Base-by-base conservation (phyloP, 768 basidiomycete species). In the Amanita fuliginea region DNA sequence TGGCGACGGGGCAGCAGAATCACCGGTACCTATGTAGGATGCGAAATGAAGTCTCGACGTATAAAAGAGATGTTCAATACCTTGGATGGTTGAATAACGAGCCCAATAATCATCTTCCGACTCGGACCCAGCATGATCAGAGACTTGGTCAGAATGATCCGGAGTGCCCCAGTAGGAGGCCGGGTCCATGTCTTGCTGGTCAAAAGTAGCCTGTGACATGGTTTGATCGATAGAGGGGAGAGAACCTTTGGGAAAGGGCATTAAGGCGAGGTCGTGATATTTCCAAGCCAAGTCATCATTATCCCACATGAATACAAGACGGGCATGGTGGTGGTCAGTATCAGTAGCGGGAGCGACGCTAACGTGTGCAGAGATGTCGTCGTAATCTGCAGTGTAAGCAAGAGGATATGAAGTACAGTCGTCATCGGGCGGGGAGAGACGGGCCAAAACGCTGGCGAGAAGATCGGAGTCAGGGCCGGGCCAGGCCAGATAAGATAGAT, bases 41-140 rank as follows among this genome's bases (percentile, higher is more conserved):
- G 11, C 13, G 13, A 16, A 18, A 47, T n/a, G 33, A 33, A 18
- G 11, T 34, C 8, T 42, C 48, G 4, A 26, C 24, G 24, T 21
- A 28, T 18, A 28, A 50, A 39, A n/a, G 26, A 6, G 14, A 21
- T 19, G 56, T 65, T 56, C 11, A 13, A 13, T 49, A 84, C 85
- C 85, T 63, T 87, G 83, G 6, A 86, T 73, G 16, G 71, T 68
- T 26, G 81, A 68, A 60, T 87, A 87, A 53, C 74, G 81, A 21
- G 82, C 83, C 85, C 85, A 87, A 56, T 87, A 87, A 5, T 81
- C 81, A 52, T 86, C 85, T 57, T 75, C 73, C 16, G 69, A 46
- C 55, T 63, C 41, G 56, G 52, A 32, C 60, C 58, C 16, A 55
- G 39, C 8, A 60, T 19, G 34, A 48, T 44, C 40, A 46, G 45